These are phyloP conservation scores for Leptomonas pyrrhocoris DNA, from an alignment of 208 protist species.

Conservation along the genomic window DNA sequence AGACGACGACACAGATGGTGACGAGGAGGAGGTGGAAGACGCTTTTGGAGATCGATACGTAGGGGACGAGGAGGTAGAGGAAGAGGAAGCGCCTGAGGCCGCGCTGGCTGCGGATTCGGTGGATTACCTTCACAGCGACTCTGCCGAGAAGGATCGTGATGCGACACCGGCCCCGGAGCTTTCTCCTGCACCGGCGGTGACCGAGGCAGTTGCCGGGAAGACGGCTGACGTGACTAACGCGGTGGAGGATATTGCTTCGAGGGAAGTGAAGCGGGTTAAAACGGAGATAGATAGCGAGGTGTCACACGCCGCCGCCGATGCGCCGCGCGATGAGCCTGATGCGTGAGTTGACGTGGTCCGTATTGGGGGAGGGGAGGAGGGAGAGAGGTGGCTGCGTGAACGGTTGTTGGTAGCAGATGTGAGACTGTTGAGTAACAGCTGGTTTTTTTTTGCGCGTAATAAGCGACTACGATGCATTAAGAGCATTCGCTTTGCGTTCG, in stretches of 20 bases:
- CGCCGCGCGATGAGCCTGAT: background rate
- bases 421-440: too few relatives aligned
- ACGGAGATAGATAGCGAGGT: background rate
- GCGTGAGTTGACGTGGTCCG: slow-evolving; percentile 2
- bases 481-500: too few relatives aligned
- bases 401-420: too few relatives aligned
- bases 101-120: background rate
- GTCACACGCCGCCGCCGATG: background rate
- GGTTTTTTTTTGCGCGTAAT: too few relatives aligned
- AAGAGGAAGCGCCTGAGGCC: background rate
- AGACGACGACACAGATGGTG: slow-evolving; percentile 47
- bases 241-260: background rate
- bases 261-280: slow-evolving; percentile 17
- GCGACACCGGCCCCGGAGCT: background rate
- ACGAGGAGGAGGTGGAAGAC: slow-evolving; percentile 32
- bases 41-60: background rate
- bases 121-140: background rate
- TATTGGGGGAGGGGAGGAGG: too few relatives aligned
- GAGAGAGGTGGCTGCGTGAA: too few relatives aligned
- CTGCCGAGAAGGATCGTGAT: background rate
- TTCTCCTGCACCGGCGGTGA: background rate
- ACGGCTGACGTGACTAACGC: background rate
- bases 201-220: background rate
- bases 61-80: background rate
- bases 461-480: too few relatives aligned